These are phyloP conservation scores for Salvia hispanica DNA, from an alignment of 257 asterid species.

Conservation along the genomic window DNA sequence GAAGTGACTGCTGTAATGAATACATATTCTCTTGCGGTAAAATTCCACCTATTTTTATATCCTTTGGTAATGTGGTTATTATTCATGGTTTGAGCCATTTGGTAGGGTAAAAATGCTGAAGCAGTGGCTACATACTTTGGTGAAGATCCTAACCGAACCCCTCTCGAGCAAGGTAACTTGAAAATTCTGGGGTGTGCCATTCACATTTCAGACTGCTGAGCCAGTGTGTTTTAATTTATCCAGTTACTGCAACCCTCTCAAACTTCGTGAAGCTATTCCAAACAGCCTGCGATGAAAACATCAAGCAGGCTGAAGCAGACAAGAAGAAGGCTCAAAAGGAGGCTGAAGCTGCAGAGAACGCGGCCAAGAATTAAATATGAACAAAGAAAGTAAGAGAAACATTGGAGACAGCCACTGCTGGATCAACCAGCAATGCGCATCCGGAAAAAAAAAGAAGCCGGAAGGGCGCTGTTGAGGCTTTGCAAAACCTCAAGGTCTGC, in stretches of 20 bases:
- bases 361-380: conserved; percentile 44
- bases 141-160: conserved; percentile 88
- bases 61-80: not conserved
- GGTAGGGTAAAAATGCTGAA: conserved; percentile 90
- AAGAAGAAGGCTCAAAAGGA: conserved; percentile 92
- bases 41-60: conserved; percentile 30
- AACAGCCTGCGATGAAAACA: conserved; percentile 88
- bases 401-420: conserved; percentile 38
- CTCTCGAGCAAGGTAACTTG: conserved; percentile 83
- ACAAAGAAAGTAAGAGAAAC: conserved; percentile 56
- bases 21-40: conserved; percentile 71
- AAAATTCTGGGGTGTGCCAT: conserved; percentile 12
- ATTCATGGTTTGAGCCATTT: not conserved
- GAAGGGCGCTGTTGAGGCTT: conserved; percentile 48
- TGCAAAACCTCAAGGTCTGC: conserved; percentile 40
- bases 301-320: conserved; percentile 82
- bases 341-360: conserved; percentile 63
- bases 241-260: conserved; percentile 90
- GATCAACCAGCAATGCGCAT: conserved; percentile 31
- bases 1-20: conserved; percentile 64
- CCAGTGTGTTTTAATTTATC: conserved; percentile 39
- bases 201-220: conserved; percentile 36
- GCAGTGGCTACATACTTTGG: conserved; percentile 79
- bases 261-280: conserved; percentile 90
- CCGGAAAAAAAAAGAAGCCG: conserved; percentile 30